Conservation (phyloP, 805 yeast genomes). For the Kuraishia piskuri region DNA sequence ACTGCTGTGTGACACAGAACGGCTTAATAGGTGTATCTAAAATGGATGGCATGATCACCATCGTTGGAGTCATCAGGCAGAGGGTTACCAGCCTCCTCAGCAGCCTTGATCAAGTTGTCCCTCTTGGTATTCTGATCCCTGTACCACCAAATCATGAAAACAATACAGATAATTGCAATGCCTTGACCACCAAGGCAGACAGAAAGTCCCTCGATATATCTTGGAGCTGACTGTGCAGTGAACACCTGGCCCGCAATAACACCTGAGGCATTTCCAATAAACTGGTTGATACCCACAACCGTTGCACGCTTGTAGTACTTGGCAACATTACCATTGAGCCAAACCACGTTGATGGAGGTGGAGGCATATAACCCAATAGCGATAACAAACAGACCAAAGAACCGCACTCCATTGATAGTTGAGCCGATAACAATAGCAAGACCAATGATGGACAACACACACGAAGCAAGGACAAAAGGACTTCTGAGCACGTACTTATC, state of each 20-base stretch:
- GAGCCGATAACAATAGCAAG: constrained; percentile 17
- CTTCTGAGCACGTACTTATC: constrained; percentile 22
- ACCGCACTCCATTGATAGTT: constrained; percentile 21
- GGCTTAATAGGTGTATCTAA: not conserved
- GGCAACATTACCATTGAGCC: constrained; percentile 33
- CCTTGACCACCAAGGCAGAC: not conserved
- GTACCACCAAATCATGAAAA: not conserved
- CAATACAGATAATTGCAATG: not conserved
- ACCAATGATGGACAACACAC: constrained; percentile 23
- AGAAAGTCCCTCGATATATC: not conserved
- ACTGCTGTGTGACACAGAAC: not conserved
- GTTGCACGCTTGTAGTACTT: constrained; percentile 34
- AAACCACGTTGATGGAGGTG: constrained; percentile 30
- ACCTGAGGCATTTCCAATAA: constrained; percentile 36
- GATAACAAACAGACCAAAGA: constrained; percentile 28
- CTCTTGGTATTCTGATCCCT: not conserved
- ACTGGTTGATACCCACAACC: constrained; percentile 32
- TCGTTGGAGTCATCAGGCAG: not conserved
- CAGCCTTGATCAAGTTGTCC: not conserved
- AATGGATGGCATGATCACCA: not conserved
- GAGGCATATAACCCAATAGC: constrained; percentile 26
- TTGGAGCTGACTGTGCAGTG: constrained; percentile 3
- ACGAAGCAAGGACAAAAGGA: constrained; percentile 21
- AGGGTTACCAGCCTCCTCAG: not conserved
- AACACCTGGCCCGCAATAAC: constrained; percentile 35